Evolutionary conservation across 257 asterid genomes (phyloP).

Genomic region (Cordia subcordata): DNA sequence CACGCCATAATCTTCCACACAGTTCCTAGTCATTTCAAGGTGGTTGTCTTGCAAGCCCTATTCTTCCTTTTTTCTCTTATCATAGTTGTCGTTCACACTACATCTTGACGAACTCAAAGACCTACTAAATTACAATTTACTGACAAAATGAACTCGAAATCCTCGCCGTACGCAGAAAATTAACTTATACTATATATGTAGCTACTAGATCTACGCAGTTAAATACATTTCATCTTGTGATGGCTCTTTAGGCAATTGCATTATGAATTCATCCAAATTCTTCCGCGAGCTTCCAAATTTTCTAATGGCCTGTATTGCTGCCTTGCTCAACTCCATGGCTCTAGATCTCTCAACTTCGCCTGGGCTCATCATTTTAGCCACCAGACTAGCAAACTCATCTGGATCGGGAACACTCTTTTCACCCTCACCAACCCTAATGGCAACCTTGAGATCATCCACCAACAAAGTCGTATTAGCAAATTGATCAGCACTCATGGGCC

Average conservation of each 20-base stretch:
- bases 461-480: constrained; percentile 1
- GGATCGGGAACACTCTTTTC: neutral
- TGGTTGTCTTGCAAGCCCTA: too few relatives aligned
- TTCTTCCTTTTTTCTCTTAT: too few relatives aligned
- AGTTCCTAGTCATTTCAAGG: too few relatives aligned
- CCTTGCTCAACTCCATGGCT: neutral
- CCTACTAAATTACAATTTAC: too few relatives aligned
- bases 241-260: neutral
- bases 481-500: constrained; percentile 5
- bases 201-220: too few relatives aligned
- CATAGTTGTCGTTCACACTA: too few relatives aligned
- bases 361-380: neutral
- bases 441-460: constrained; percentile 5
- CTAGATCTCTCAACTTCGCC: neutral
- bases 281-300: neutral
- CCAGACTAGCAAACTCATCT: neutral
- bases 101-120: too few relatives aligned
- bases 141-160: too few relatives aligned
- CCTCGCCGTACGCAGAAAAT: too few relatives aligned
- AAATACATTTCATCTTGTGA: too few relatives aligned
- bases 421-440: neutral
- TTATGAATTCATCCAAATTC: neutral
- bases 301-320: neutral
- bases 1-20: too few relatives aligned
- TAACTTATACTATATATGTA: too few relatives aligned